Percentiles rank a stretch among this genome's conserved stretches.
These are phyloP conservation scores for Boeremia lycopersici DNA, from an alignment of 2,329 filamentous ascomycete species.

Conservation along the genomic window DNA sequence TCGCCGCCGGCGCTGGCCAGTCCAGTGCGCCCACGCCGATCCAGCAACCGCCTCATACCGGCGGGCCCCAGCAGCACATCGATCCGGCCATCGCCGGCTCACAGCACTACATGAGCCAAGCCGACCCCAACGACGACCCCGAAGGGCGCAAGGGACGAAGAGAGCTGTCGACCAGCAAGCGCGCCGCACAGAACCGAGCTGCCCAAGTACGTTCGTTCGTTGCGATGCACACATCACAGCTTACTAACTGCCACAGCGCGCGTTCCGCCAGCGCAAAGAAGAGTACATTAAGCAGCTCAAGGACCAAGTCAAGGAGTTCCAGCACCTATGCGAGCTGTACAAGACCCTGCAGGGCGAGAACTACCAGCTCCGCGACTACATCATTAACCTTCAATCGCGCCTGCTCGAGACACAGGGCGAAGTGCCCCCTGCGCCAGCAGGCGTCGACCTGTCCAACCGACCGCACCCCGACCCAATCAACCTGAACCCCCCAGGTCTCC, in stretches of 20 bases:
- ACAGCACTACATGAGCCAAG: conserved; percentile 55
- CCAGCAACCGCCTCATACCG: conserved; percentile 39
- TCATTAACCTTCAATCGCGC: conserved; percentile 85
- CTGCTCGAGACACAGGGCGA: conserved; percentile 84
- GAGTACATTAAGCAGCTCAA: conserved; percentile 98
- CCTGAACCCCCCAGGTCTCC: conserved; percentile 23
- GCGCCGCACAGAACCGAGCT: conserved; percentile 93
- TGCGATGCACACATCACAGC: not conserved
- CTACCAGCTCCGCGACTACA: conserved; percentile 88
- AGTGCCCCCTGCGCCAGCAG: conserved; percentile 80
- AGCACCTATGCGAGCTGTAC: conserved; percentile 74
- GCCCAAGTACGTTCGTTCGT: conserved; percentile 72
- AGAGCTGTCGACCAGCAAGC: conserved; percentile 92
- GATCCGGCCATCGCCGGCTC: conserved; percentile 63
- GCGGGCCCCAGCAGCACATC: conserved; percentile 60
- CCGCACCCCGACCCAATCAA: conserved; percentile 50
- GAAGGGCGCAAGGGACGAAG: conserved; percentile 72
- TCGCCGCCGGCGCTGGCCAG: conserved; percentile 58
- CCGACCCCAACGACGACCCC: conserved; percentile 54
- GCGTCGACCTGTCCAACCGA: conserved; percentile 69
- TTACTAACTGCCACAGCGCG: conserved; percentile 66
- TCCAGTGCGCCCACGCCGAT: conserved; percentile 30
- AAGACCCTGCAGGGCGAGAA: conserved; percentile 88
- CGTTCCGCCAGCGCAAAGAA: conserved; percentile 96
- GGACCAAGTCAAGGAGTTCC: conserved; percentile 84